phyloP scores from a whole-genome alignment of 192 early-diverging fungal species.

The Diversispora epigaea region DNA sequence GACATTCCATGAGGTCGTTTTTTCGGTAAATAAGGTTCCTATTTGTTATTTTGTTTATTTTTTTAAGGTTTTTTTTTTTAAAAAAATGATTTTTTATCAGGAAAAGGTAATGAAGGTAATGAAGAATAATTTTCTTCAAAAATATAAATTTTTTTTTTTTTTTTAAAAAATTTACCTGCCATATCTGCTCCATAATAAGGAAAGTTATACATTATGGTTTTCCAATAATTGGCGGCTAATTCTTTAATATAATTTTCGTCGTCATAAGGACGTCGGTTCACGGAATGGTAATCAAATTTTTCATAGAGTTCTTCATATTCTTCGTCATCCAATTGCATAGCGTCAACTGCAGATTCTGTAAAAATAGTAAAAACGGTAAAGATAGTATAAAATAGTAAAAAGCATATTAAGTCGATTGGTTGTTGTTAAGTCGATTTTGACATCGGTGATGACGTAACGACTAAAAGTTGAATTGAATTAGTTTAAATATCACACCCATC shows the following conservation, averaged over 20 bases:
- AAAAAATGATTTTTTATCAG: not conserved
- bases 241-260: conserved; percentile 67
- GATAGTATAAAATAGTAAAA: too few relatives aligned
- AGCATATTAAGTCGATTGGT: too few relatives aligned
- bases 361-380: too few relatives aligned
- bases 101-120: conserved; percentile 35
- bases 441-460: too few relatives aligned
- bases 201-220: conserved; percentile 76
- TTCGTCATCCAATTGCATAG: conserved; percentile 23
- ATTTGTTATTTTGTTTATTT: conserved; percentile 6
- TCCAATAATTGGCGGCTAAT: conserved; percentile 92
- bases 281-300: conserved; percentile 40
- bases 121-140: not conserved
- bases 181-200: conserved; percentile 98
- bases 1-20: conserved; percentile 66
- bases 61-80: too few relatives aligned
- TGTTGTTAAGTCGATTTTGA: too few relatives aligned
- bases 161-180: conserved; percentile 72
- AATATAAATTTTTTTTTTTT: conserved; percentile 17
- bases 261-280: conserved; percentile 41
- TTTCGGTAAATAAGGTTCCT: conserved; percentile 45
- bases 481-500: not conserved
- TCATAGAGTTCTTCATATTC: conserved; percentile 39
- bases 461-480: too few relatives aligned
- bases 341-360: not conserved